phyloP scores from a whole-genome alignment of 805 yeast genomes.

The Kodamaea restingae region DNA sequence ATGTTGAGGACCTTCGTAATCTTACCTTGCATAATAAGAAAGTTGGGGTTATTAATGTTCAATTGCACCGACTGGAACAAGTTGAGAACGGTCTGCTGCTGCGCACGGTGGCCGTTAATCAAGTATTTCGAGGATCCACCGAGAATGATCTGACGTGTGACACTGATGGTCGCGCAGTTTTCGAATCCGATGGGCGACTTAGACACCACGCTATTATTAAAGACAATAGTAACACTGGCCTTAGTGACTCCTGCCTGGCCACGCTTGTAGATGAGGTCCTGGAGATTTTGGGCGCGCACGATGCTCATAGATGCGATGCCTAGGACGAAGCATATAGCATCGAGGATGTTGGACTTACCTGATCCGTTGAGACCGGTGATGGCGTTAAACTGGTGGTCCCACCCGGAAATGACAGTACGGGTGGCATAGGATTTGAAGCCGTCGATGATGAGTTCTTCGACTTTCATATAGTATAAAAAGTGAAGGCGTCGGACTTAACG shows the following conservation, averaged over 20 bases:
- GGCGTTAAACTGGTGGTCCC: constrained; percentile 97
- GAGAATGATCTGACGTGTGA: constrained; percentile 83
- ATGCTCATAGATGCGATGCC: constrained; percentile 95
- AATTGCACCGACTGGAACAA: constrained; percentile 92
- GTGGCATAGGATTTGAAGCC: constrained; percentile 98
- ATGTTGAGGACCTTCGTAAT: constrained; percentile 95
- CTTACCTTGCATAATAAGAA: constrained; percentile 97
- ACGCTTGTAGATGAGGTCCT: constrained; percentile 91
- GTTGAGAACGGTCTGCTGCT: constrained; percentile 86
- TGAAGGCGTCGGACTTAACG: no score
- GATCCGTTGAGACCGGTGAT: constrained; percentile 97
- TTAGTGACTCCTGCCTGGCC: constrained; percentile 98
- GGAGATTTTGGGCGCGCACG: constrained; percentile 88
- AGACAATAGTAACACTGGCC: constrained; percentile 94
- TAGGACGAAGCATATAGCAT: constrained; percentile 96
- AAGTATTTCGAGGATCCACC: constrained; percentile 92
- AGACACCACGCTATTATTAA: constrained; percentile 74
- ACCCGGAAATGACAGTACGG: constrained; percentile 88
- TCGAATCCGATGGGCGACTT: constrained; percentile 88
- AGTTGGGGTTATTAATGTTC: constrained; percentile 94
- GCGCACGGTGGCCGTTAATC: constrained; percentile 94
- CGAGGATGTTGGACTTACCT: constrained; percentile 93
- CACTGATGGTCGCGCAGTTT: constrained; percentile 71
- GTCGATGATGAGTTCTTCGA: constrained; percentile 94
- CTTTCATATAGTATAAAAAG: constrained; percentile 48